Evolutionary conservation across 805 yeast species (phyloP).

Genomic region (Suhomyces faveliae): DNA sequence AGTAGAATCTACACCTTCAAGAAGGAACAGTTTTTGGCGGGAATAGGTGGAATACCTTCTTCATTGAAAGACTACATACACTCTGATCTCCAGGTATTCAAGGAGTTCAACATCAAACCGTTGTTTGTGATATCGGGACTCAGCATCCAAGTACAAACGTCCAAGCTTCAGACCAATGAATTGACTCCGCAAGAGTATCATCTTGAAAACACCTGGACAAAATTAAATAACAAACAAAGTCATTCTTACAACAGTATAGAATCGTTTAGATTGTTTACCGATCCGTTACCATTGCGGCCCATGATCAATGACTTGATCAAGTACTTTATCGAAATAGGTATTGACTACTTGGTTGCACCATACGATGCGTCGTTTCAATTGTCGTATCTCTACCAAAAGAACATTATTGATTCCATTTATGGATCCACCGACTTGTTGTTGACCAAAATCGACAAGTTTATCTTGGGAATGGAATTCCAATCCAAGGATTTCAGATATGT

Average conservation of each 20-base stretch:
- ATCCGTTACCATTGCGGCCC: conserved; percentile 49
- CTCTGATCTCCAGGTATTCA: conserved; percentile 60
- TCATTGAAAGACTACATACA: conserved; percentile 56
- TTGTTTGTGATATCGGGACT: conserved; percentile 77
- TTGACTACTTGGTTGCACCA: conserved; percentile 79
- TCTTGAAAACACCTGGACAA: conserved; percentile 40
- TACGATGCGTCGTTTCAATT: conserved; percentile 78
- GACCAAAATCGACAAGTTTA: conserved; percentile 63
- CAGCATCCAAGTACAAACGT: conserved; percentile 38
- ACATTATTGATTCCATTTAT: conserved; percentile 68
- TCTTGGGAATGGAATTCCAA: conserved; percentile 67
- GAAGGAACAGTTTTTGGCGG: conserved; percentile 68
- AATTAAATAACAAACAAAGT: conserved; percentile 27
- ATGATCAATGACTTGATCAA: conserved; percentile 56
- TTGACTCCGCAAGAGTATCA: conserved; percentile 41
- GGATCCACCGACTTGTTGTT: conserved; percentile 82
- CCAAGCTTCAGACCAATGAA: conserved; percentile 34
- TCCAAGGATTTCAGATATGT: conserved; percentile 65
- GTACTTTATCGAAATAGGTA: conserved; percentile 51
- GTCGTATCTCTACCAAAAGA: conserved; percentile 59
- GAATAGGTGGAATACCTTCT: conserved; percentile 78
- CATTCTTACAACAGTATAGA: conserved; percentile 31
- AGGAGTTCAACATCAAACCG: conserved; percentile 66
- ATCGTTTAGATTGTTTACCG: conserved; percentile 51
- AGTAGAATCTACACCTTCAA: conserved; percentile 58